phyloP scores from a whole-genome alignment of 2,329 filamentous ascomycete species.

The Lasiodiplodia hormozganensis region DNA sequence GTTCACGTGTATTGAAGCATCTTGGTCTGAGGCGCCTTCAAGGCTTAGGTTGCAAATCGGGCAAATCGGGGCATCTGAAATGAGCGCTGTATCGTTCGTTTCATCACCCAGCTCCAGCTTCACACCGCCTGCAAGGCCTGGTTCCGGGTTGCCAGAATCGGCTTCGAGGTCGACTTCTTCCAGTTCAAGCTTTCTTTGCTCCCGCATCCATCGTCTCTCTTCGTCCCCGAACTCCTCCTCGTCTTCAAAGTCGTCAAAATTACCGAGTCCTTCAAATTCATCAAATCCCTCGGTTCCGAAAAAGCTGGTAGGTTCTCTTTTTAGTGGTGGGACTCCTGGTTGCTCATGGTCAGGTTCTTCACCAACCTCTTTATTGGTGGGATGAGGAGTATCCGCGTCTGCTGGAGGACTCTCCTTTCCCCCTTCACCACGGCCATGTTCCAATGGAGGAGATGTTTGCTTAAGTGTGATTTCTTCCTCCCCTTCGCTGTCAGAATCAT shows the following conservation, averaged over 20 bases:
- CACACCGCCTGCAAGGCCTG: constrained; percentile 46
- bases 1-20: constrained; percentile 87
- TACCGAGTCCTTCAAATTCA: constrained; percentile 61
- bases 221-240: constrained; percentile 60
- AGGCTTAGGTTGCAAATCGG: constrained; percentile 79
- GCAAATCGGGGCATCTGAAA: constrained; percentile 58
- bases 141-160: constrained; percentile 62
- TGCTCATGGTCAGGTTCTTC: constrained; percentile 5
- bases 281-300: constrained; percentile 51
- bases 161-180: constrained; percentile 55
- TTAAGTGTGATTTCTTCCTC: constrained; percentile 34
- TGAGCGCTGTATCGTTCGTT: constrained; percentile 12
- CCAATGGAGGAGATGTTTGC: neutral
- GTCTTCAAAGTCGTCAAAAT: constrained; percentile 63
- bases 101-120: constrained; percentile 27
- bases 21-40: constrained; percentile 61
- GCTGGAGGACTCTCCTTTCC: neutral
- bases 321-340: constrained; percentile 40
- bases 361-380: constrained; percentile 19
- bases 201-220: constrained; percentile 72
- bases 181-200: constrained; percentile 64
- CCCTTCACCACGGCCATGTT: neutral
- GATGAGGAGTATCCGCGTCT: neutral
- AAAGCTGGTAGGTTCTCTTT: constrained; percentile 57
- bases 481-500: constrained; percentile 71